phyloP scores from a whole-genome alignment of 1,284 basidiomycete genomes.

The Heliocybe sulcata region DNA sequence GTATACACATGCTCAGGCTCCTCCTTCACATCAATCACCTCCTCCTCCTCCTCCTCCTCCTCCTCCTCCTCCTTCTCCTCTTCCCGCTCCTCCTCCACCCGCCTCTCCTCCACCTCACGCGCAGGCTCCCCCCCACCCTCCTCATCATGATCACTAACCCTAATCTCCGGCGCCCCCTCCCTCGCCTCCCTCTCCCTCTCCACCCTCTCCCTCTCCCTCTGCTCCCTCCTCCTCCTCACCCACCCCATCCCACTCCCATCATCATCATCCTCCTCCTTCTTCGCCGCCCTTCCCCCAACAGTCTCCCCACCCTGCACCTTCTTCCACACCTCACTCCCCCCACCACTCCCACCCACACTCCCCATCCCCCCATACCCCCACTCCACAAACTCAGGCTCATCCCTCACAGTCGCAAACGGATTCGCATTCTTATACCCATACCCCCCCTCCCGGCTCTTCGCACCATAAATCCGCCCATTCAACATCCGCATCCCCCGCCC shows the following conservation, averaged over 20 bases:
- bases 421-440: slow-evolving; percentile 16
- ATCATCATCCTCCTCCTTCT: slow-evolving; percentile 31
- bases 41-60: neutral
- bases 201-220: slow-evolving; percentile 39
- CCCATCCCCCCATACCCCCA: slow-evolving; percentile 87
- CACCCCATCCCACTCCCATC: slow-evolving; percentile 74
- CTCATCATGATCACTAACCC: slow-evolving; percentile 5
- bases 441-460: slow-evolving; percentile 24
- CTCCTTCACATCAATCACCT: neutral
- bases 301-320: slow-evolving; percentile 14
- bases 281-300: slow-evolving; percentile 27
- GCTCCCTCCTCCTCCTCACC: slow-evolving; percentile 52
- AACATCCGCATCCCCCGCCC: slow-evolving; percentile 48
- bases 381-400: slow-evolving; percentile 72
- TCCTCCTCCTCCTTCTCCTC: neutral
- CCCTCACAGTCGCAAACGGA: slow-evolving; percentile 26
- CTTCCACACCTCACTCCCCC: slow-evolving; percentile 13
- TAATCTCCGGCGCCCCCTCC: slow-evolving; percentile 15
- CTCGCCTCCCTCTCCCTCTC: slow-evolving; percentile 25
- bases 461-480: slow-evolving; percentile 74
- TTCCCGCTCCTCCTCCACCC: neutral
- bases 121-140: slow-evolving; percentile 1
- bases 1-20: slow-evolving; percentile 2
- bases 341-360: slow-evolving; percentile 38
- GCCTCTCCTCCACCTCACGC: neutral